phyloP scores from a whole-genome alignment of 805 yeast species.

The Metschnikowia proteae region DNA sequence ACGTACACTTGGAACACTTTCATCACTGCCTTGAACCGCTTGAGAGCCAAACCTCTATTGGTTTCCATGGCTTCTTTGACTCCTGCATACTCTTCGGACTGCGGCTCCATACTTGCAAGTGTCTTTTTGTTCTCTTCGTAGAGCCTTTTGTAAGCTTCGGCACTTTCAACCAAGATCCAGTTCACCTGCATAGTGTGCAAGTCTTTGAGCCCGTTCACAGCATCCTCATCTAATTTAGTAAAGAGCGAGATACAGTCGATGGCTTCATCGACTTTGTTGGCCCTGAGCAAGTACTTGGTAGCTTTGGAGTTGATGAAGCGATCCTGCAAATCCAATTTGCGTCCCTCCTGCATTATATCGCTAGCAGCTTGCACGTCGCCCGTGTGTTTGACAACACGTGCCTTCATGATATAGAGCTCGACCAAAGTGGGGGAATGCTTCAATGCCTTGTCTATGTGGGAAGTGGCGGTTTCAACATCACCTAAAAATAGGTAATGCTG shows the following conservation, averaged over 20 bases:
- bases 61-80: slow-evolving; percentile 35
- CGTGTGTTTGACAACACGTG: slow-evolving; percentile 69
- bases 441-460: slow-evolving; percentile 58
- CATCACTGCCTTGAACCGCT: slow-evolving; percentile 66
- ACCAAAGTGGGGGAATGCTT: slow-evolving; percentile 78
- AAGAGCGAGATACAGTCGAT: slow-evolving; percentile 70
- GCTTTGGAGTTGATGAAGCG: slow-evolving; percentile 87
- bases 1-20: slow-evolving; percentile 66
- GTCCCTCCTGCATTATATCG: slow-evolving; percentile 61
- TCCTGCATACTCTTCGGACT: slow-evolving; percentile 25
- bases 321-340: slow-evolving; percentile 80
- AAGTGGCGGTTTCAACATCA: slow-evolving; percentile 51
- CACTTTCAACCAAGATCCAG: slow-evolving; percentile 84
- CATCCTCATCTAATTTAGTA: slow-evolving; percentile 73
- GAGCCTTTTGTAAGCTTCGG: slow-evolving; percentile 71
- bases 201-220: slow-evolving; percentile 81
- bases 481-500: slow-evolving; percentile 66
- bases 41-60: slow-evolving; percentile 68
- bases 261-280: slow-evolving; percentile 70
- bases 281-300: slow-evolving; percentile 77
- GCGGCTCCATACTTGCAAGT: slow-evolving; percentile 14
- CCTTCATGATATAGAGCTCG: slow-evolving; percentile 77
- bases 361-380: slow-evolving; percentile 65
- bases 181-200: slow-evolving; percentile 85
- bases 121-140: slow-evolving; percentile 32